A percentile compares a stretch with the other conserved stretches of the same genome.
These are phyloP conservation scores for Neurospora terricola DNA, from an alignment of 495 filamentous ascomycete genomes.

Conservation along the genomic window DNA sequence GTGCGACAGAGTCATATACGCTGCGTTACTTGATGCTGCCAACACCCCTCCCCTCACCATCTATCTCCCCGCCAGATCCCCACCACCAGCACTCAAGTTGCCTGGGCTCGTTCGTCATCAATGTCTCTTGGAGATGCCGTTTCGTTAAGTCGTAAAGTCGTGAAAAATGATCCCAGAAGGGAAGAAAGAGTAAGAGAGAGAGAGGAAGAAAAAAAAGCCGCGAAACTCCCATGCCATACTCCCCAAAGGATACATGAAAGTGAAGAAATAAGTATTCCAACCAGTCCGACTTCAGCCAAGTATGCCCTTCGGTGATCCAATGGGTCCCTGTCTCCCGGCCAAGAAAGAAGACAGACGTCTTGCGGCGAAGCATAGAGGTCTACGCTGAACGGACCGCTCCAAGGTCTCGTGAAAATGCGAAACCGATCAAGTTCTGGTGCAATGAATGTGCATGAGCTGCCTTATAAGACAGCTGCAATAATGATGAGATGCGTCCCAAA, in stretches of 20 bases:
- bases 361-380: neutral
- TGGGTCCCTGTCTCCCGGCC: neutral
- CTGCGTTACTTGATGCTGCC: conserved; percentile 1
- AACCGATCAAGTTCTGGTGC: neutral
- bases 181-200: neutral
- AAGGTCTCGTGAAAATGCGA: neutral
- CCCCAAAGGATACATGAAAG: neutral
- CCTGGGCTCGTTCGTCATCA: neutral
- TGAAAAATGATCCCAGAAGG: neutral
- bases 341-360: neutral
- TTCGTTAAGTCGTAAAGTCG: neutral
- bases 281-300: neutral
- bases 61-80: neutral
- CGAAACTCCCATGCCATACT: neutral
- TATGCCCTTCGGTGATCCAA: neutral
- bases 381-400: neutral
- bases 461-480: neutral
- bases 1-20: conserved; percentile 40
- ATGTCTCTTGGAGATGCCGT: neutral
- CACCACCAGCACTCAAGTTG: neutral
- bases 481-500: neutral
- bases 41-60: neutral
- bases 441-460: neutral
- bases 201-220: neutral
- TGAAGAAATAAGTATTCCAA: neutral